Evolutionary conservation across 352 stramenopile species (phyloP).

Genomic region (Globisporangium orthogonon): DNA sequence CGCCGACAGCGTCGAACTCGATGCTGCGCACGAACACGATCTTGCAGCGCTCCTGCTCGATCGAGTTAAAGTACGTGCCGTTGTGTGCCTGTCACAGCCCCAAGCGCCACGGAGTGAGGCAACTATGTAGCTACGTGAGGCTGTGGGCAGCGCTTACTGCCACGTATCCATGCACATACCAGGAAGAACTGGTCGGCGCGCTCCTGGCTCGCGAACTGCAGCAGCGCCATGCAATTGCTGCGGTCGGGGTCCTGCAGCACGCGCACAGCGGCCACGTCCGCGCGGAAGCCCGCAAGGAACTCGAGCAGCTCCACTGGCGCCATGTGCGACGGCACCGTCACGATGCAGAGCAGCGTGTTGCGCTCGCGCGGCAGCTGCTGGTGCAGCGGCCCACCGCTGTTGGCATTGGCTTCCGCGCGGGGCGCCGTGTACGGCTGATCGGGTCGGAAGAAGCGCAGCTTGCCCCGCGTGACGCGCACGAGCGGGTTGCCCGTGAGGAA

Average conservation of each 20-base stretch:
- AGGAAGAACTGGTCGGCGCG: conserved; percentile 79
- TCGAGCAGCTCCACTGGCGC: conserved; percentile 80
- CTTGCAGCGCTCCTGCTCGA: conserved; percentile 86
- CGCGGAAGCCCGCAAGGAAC: conserved; percentile 69
- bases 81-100: conserved; percentile 56
- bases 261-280: conserved; percentile 68
- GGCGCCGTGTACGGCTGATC: conserved; percentile 39
- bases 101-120: too few relatives aligned
- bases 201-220: conserved; percentile 78
- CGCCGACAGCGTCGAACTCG: conserved; percentile 62
- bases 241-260: conserved; percentile 78
- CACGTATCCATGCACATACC: conserved; percentile 10
- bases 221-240: conserved; percentile 81
- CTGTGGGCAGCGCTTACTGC: too few relatives aligned
- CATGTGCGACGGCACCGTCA: conserved; percentile 83
- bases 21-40: conserved; percentile 89
- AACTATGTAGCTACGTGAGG: too few relatives aligned
- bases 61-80: conserved; percentile 89
- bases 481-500: conserved; percentile 80
- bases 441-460: conserved; percentile 76
- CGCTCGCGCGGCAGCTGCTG: conserved; percentile 55
- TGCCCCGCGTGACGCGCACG: conserved; percentile 67
- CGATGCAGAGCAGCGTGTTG: conserved; percentile 74
- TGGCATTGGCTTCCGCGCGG: background rate
- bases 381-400: conserved; percentile 1